phyloP scores from a whole-genome alignment of 352 stramenopile species.

The Globisporangium cederbergense region DNA sequence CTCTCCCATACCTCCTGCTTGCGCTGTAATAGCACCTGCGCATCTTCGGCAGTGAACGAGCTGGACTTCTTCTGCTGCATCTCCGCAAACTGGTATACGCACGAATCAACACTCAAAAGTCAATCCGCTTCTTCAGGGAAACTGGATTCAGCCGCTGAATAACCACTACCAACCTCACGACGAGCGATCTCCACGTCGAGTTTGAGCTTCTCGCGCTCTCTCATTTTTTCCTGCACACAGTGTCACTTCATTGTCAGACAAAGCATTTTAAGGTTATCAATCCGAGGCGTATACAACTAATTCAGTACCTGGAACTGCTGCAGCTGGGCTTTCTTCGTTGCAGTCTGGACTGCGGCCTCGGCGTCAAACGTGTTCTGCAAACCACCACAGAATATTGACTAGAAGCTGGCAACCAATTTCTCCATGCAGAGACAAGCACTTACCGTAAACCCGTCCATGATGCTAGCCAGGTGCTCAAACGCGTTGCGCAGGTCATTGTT shows the following conservation, averaged over 20 bases:
- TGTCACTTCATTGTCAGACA: background rate
- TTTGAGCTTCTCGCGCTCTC: slow-evolving; percentile 28
- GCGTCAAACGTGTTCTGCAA: slow-evolving; percentile 16
- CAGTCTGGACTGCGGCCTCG: slow-evolving; percentile 28
- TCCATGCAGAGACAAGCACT: slow-evolving; percentile 10
- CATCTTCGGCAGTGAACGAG: background rate
- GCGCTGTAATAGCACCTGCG: background rate
- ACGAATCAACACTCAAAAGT: background rate
- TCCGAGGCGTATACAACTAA: too few species aligned
- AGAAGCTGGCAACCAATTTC: background rate
- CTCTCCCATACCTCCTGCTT: slow-evolving; percentile 12
- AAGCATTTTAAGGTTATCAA: too few species aligned
- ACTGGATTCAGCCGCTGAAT: background rate
- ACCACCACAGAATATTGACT: background rate
- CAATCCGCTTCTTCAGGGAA: background rate
- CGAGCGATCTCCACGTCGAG: slow-evolving; percentile 27
- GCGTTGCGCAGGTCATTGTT: background rate
- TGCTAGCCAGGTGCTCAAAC: slow-evolving; percentile 8
- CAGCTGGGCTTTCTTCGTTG: slow-evolving; percentile 31
- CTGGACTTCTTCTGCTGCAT: background rate
- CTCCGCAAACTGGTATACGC: slow-evolving; percentile 15
- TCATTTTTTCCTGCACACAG: slow-evolving; percentile 24
- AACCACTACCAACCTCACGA: slow-evolving; percentile 20
- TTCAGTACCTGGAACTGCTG: slow-evolving; percentile 26
- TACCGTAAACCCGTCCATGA: slow-evolving; percentile 14